phyloP scores from a whole-genome alignment of 1,139 yeast species.

The Oligophagozyma castellii region DNA sequence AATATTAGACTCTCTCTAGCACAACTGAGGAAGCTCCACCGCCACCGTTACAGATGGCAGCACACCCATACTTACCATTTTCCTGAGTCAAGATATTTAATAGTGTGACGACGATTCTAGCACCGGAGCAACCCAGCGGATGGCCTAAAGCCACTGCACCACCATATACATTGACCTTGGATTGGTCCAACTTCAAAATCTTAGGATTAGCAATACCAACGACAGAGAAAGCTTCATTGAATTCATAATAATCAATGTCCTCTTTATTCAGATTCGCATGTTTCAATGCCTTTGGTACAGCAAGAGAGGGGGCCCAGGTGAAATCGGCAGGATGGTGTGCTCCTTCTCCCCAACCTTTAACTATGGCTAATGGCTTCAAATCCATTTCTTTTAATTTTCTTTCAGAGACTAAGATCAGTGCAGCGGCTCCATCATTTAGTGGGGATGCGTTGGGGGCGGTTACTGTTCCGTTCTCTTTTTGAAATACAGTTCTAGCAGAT shows the following conservation, averaged over 20 bases:
- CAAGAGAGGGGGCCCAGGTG: constrained; percentile 88
- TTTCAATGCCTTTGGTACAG: constrained; percentile 89
- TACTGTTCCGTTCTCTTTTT: constrained; percentile 81
- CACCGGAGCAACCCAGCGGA: constrained; percentile 96
- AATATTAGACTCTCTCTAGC: constrained; percentile 40
- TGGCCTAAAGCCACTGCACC: constrained; percentile 98
- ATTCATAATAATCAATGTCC: constrained; percentile 53
- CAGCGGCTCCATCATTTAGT: constrained; percentile 95
- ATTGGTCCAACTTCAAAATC: constrained; percentile 47
- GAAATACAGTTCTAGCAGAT: constrained; percentile 84
- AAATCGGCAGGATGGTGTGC: constrained; percentile 88
- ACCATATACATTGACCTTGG: constrained; percentile 84
- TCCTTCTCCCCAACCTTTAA: constrained; percentile 95
- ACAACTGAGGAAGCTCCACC: constrained; percentile 92
- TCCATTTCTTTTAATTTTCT: constrained; percentile 71
- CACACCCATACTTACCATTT: constrained; percentile 81
- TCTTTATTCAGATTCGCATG: constrained; percentile 55
- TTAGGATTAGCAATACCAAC: constrained; percentile 87
- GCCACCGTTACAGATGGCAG: constrained; percentile 97
- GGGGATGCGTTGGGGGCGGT: constrained; percentile 96
- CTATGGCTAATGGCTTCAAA: constrained; percentile 75
- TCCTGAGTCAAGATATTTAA: constrained; percentile 64
- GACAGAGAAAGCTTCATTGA: constrained; percentile 94
- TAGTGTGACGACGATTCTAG: constrained; percentile 82
- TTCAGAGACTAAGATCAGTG: constrained; percentile 75